These are phyloP conservation scores for Pezicula neosporulosa DNA, from an alignment of 2,329 filamentous ascomycete species.

Conservation along the genomic window DNA sequence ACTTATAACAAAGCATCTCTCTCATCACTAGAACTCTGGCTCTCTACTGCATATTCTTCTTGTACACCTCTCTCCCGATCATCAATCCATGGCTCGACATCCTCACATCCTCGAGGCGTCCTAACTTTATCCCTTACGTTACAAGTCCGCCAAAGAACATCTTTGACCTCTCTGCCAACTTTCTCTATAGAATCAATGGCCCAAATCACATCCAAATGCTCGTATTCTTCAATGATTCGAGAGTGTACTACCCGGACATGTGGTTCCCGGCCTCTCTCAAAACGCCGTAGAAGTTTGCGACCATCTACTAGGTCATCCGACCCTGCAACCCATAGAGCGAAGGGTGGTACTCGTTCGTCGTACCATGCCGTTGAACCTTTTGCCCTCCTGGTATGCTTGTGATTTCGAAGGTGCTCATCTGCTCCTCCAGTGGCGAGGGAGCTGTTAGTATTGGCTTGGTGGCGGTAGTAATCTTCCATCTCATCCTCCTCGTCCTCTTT, in stretches of 20 bases:
- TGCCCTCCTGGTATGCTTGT: conserved; percentile 23
- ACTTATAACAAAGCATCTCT: background rate
- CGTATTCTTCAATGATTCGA: conserved; percentile 82
- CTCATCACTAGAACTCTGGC: background rate
- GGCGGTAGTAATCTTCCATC: conserved; percentile 23
- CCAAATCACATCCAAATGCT: conserved; percentile 95
- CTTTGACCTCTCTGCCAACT: conserved; percentile 75
- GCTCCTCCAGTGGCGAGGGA: conserved; percentile 9
- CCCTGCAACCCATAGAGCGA: conserved; percentile 86
- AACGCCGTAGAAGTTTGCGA: conserved; percentile 65
- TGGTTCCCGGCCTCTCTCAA: conserved; percentile 76
- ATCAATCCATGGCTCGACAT: conserved; percentile 21
- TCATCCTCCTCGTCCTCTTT: conserved; percentile 50
- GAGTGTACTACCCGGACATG: conserved; percentile 76
- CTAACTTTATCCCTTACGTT: conserved; percentile 21
- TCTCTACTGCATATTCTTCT: background rate
- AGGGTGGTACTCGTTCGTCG: conserved; percentile 70
- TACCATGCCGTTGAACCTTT: conserved; percentile 73
- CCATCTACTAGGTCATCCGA: conserved; percentile 85
- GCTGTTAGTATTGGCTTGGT: background rate
- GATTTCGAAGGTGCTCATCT: conserved; percentile 19
- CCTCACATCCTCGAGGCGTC: conserved; percentile 25
- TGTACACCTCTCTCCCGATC: background rate
- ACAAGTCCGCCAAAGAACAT: conserved; percentile 81
- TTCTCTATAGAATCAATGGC: conserved; percentile 83